Base-by-base conservation (phyloP, 331 rosid species). In the Malus hybrid region DNA sequence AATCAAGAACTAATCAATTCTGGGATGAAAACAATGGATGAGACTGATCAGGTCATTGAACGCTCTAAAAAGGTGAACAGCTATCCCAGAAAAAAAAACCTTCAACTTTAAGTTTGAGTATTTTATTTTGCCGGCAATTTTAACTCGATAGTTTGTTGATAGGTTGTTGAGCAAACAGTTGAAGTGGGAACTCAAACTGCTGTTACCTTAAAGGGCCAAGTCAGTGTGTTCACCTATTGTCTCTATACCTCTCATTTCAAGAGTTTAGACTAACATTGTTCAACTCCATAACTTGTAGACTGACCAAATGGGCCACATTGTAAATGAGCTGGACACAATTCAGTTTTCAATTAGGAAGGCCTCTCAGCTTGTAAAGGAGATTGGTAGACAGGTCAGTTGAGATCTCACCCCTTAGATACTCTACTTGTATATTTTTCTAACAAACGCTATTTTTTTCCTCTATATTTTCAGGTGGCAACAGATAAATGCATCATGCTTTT, bases 171-270 rank as follows among this genome's bases (percentile, higher is more conserved):
- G 78, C 93, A 94, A 84, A 95, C 99, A 65, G 7, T 95, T 80
- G 98, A 92, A 89, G 97, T 95, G 79, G 99, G 99, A 79, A 89
- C 97, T 73, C 93, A 92, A 84, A 92, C 99, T 83, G 99, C 98
- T 73, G 71, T 75, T 77, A 86, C 96, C 76, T 81, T 95, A 78
- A 92, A 95, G 87, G 97, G 99, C 80, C 99, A 94, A 84, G 99
- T 94, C 82, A 83, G 98, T 83, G 28, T 75, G 67, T 55, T 73
- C 67, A 66, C 73, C 79, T 34, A 60, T 67, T 66, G 74, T 57
- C 75, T 70, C 67, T 20, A 34, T 66, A 22, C 57, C 67, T 22
- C 52, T 73, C 15, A 18, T 73, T 77, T 44, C 19, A n/a, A 56
- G 70, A 15, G 34, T 69, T 56, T 81, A 59, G 68, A 73, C 48